Evolutionary conservation across 352 stramenopile species (phyloP), one percentile per base, ranked within the genome.

Genomic region (Phytophthora nicotianae): DNA sequence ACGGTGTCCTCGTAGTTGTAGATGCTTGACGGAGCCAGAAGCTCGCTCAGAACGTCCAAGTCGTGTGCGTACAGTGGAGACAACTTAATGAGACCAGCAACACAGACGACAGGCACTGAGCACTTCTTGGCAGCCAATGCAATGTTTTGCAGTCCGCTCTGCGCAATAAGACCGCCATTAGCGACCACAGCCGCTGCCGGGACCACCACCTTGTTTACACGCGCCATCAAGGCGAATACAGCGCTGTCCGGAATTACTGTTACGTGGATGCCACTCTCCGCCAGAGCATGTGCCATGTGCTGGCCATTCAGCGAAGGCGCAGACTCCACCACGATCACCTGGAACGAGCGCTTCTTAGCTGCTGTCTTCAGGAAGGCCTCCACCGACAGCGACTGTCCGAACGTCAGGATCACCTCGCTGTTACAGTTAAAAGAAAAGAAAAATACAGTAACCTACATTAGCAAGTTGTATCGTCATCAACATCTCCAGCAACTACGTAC

Each of bases 31-130:
- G 93, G 93, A 32, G 86, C 82, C 29, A 95, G 72, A 24, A 98
- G 86, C 54, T 97, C 88, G 66, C 97, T 96, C n/a, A 98, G 70
- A 38, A 97, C 96, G 72, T 99, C 96, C 50, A 99, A 81, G 62
- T 99, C 96, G 68, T 99, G 96, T n/a, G 95, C 95, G 65, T 98
- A 99, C 59, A 99, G 81, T 20, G 97, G 97, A 46, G 93, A 99
- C 20, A 99, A 86, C 73, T 99, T 99, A 82, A 98, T 99, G 49
- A 99, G 86, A 21, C 96, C 96, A 7, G 95, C 96, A 17, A 99
- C 85, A 51, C 93, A 98, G n/a, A 99, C 92, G 0, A 99, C 91
- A 7, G 97, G 97, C 5, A 99, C 96, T 10, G 91, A 96, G 75
- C 97, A 98, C 62, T 98, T 95, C 49, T 97, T 97, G 21, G 97